Conservation (phyloP, 768 basidiomycete species). For the Phylloporus scabripes region DNA sequence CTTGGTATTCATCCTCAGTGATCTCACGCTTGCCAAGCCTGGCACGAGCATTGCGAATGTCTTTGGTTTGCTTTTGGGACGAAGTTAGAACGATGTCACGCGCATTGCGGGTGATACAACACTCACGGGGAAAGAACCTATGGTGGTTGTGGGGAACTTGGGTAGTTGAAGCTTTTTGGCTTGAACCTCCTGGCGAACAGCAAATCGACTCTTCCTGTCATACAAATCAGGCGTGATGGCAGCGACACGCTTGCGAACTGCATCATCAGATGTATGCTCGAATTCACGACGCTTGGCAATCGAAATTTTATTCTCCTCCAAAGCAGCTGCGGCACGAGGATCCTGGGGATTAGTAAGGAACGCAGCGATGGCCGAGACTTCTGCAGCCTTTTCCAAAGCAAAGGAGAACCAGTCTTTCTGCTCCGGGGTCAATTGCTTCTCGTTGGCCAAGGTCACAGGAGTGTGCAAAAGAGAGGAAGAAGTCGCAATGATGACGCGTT, state of each 20-base stretch:
- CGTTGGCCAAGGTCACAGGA: constrained; percentile 90
- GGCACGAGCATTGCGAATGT: constrained; percentile 95
- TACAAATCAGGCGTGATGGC: constrained; percentile 83
- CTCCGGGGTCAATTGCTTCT: constrained; percentile 82
- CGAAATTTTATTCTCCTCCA: constrained; percentile 85
- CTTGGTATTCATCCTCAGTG: constrained; percentile 81
- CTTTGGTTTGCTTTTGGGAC: constrained; percentile 82
- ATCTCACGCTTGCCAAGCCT: constrained; percentile 92
- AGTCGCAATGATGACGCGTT: constrained; percentile 89
- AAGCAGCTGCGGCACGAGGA: constrained; percentile 56
- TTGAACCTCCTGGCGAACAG: constrained; percentile 82
- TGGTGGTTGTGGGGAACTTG: constrained; percentile 97
- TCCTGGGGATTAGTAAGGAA: constrained; percentile 84
- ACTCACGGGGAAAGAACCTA: constrained; percentile 92
- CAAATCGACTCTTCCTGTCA: constrained; percentile 85
- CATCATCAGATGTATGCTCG: constrained; percentile 88
- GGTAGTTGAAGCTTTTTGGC: constrained; percentile 85
- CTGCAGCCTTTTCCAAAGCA: constrained; percentile 90
- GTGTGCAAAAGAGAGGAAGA: constrained; percentile 98
- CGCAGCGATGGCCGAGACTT: constrained; percentile 84
- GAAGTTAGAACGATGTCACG: constrained; percentile 5
- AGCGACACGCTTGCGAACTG: constrained; percentile 91
- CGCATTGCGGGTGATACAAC: background rate
- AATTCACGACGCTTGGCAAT: constrained; percentile 94
- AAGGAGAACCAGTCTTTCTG: constrained; percentile 99